These are phyloP conservation scores for Sanghuangporus weigelae DNA, from an alignment of 1,284 basidiomycete species.

Conservation along the genomic window DNA sequence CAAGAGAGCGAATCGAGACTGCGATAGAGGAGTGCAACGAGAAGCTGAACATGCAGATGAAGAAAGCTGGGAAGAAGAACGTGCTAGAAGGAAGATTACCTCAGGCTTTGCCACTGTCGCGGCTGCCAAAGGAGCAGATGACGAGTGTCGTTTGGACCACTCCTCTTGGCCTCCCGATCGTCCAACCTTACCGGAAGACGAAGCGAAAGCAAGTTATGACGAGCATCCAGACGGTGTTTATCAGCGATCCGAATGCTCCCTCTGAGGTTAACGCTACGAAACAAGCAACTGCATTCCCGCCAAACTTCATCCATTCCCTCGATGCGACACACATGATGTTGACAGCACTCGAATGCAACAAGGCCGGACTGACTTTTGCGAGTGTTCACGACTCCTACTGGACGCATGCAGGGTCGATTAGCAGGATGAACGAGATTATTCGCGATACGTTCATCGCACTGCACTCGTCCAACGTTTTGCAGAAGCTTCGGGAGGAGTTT, in stretches of 20 bases:
- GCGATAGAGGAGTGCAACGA: slow-evolving; percentile 31
- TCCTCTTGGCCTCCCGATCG: slow-evolving; percentile 89
- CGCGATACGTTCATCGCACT: slow-evolving; percentile 92
- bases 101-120: slow-evolving; percentile 25
- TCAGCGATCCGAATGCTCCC: slow-evolving; percentile 81
- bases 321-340: slow-evolving; percentile 99
- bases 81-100: not conserved
- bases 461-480: slow-evolving; percentile 85
- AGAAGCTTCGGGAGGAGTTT: slow-evolving; percentile 41
- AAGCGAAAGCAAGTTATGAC: slow-evolving; percentile 85
- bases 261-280: slow-evolving; percentile 82
- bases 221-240: slow-evolving; percentile 86
- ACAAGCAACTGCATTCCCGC: slow-evolving; percentile 96
- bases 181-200: slow-evolving; percentile 91
- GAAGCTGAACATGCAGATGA: slow-evolving; percentile 18
- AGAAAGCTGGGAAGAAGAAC: slow-evolving; percentile 11
- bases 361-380: slow-evolving; percentile 64
- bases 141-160: slow-evolving; percentile 96
- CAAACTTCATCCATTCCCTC: slow-evolving; percentile 97
- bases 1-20: slow-evolving; percentile 63
- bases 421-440: slow-evolving; percentile 87
- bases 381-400: slow-evolving; percentile 99
- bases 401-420: slow-evolving; percentile 90
- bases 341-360: slow-evolving; percentile 85
- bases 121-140: slow-evolving; percentile 87